A percentile compares a stretch with the other conserved stretches of the same genome.
phyloP scores from a whole-genome alignment of 148 eudicot species.

The Oxyria digyna region DNA sequence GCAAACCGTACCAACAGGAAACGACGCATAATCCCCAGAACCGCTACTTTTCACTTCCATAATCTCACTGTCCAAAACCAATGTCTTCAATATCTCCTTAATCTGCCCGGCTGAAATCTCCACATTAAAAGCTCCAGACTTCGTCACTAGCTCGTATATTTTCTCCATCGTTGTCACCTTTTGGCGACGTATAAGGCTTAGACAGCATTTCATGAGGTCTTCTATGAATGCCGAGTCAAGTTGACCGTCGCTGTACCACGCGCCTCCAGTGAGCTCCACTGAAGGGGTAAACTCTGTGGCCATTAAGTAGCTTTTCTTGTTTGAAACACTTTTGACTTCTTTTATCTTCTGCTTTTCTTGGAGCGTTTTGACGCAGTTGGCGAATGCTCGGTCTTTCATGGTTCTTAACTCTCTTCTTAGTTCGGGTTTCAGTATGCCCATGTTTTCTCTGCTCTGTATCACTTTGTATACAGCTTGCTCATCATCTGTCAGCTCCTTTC shows the following conservation, averaged over 20 bases:
- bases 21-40: conserved; percentile 33
- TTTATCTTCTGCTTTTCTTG: conserved; percentile 26
- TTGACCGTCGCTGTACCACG: conserved; percentile 54
- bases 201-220: conserved; percentile 18
- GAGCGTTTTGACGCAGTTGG: conserved; percentile 37
- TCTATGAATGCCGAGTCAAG: conserved; percentile 37
- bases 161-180: conserved; percentile 42
- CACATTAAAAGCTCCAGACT: background rate
- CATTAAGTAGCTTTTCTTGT: conserved; percentile 41
- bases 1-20: conserved; percentile 45
- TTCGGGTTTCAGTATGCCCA: conserved; percentile 50
- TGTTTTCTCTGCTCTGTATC: conserved; percentile 37
- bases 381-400: conserved; percentile 8
- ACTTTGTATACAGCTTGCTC: conserved; percentile 27
- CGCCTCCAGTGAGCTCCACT: conserved; percentile 55
- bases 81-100: conserved; percentile 29
- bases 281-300: conserved; percentile 64
- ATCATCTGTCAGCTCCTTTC: conserved; percentile 14
- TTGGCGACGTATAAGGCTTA: conserved; percentile 3
- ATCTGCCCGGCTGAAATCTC: conserved; percentile 26
- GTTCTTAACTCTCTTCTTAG: conserved; percentile 5
- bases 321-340: conserved; percentile 36
- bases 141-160: conserved; percentile 19
- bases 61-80: conserved; percentile 55
- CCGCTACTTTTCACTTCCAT: conserved; percentile 64